Percentiles rank a stretch among this genome's conserved stretches.
These are phyloP conservation scores for Candida frijolesensis DNA, from an alignment of 1,139 yeast species.

Conservation along the genomic window DNA sequence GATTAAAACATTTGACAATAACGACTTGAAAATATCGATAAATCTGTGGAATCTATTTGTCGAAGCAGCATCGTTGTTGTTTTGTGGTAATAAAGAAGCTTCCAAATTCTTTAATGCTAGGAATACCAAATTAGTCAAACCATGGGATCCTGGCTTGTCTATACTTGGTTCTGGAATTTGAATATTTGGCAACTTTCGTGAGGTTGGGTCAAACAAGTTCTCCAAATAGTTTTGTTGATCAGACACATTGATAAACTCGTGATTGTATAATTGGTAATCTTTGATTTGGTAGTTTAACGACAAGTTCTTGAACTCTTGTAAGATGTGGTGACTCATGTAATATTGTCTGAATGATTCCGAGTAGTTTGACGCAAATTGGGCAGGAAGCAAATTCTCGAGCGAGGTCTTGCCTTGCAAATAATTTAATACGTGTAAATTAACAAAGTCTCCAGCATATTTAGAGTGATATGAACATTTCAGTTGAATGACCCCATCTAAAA, in stretches of 20 bases:
- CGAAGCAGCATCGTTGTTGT: constrained; percentile 24
- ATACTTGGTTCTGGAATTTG: constrained; percentile 40
- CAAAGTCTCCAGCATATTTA: constrained; percentile 70
- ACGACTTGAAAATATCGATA: constrained; percentile 42
- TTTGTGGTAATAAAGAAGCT: constrained; percentile 29
- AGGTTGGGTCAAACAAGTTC: constrained; percentile 57
- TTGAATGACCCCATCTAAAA: constrained; percentile 69
- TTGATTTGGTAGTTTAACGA: constrained; percentile 23
- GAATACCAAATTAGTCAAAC: constrained; percentile 42
- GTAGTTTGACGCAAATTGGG: constrained; percentile 20
- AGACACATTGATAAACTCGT: constrained; percentile 37
- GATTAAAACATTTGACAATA: constrained; percentile 61
- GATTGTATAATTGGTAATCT: constrained; percentile 52
- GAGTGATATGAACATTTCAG: constrained; percentile 61
- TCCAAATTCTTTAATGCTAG: constrained; percentile 41
- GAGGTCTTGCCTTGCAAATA: constrained; percentile 35
- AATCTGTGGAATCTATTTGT: constrained; percentile 36
- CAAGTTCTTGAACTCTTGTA: constrained; percentile 39
- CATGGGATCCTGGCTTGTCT: constrained; percentile 43
- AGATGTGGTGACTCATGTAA: constrained; percentile 41
- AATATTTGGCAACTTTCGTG: constrained; percentile 33
- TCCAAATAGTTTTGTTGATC: constrained; percentile 50
- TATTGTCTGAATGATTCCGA: constrained; percentile 52
- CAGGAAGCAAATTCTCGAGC: constrained; percentile 32
- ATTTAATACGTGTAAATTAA: constrained; percentile 55